Base-by-base conservation (phyloP, 2,329 filamentous ascomycete genomes). In the Annulohypoxylon truncatum region DNA sequence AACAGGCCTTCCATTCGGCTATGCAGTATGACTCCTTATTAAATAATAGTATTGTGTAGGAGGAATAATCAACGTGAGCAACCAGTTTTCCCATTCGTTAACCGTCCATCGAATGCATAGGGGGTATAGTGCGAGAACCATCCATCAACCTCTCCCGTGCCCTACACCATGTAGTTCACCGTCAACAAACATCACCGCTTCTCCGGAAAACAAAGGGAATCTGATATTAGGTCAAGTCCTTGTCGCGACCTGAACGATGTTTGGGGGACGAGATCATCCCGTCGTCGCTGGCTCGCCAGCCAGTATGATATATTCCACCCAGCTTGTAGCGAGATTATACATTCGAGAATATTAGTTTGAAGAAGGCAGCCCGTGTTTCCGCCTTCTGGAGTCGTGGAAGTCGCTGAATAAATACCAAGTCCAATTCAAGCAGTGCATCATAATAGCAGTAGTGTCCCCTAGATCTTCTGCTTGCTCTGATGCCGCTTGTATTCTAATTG, bases 401-500 rank as follows among this genome's bases (percentile, higher is more conserved):
- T 55, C n/a, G 29, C 24, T 9, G 13, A n/a, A 15, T 7, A 38
- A 52, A 2, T 47, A 48, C 18, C 28, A 40, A 26, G n/a, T 48
- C 13, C 9, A 13, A 13, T 7, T 29, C 40, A 38, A 61, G 61
- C 40, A 52, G 57, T 40, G 50, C 46, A 58, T 57, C 48, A 66
- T 56, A 62, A 51, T 10, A 52, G 64, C 64, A 71, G 60, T n/a
- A 59, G 62, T 46, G 61, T 57, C 28, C 72, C 64, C 74, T 78
- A 80, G 12, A 66, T 77, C 77, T 80, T 84, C 74, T 74, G 71
- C 59, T 81, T 85, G 74, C 78, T 79, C 70, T 84, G 81, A 68
- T 87, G 85, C 52, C 82, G 79, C 82, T 92, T 97, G 87, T 92
- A 97, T 81, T 98, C 95, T 12, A 92, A 89, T 75, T 90, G 90